Percentiles rank a stretch among this genome's conserved stretches.
These are phyloP conservation scores for Ustanciosporium gigantosporum DNA, from an alignment of 1,284 basidiomycete species.

Conservation along the genomic window DNA sequence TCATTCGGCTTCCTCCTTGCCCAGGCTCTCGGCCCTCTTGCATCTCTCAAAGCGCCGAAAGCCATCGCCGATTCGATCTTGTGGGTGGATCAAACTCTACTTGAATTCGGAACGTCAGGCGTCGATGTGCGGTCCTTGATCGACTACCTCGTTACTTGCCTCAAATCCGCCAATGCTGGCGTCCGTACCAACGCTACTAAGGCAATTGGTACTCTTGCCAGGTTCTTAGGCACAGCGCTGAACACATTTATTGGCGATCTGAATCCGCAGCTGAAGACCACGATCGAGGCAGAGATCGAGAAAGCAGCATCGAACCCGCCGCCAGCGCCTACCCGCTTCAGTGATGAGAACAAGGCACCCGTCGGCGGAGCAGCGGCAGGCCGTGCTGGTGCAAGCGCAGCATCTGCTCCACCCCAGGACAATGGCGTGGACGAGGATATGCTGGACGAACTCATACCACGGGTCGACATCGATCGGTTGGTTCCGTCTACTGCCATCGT, in stretches of 20 bases:
- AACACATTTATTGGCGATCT: slow-evolving; percentile 90
- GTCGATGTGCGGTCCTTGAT: slow-evolving; percentile 82
- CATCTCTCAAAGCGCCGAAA: slow-evolving; percentile 80
- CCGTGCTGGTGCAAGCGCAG: slow-evolving; percentile 1
- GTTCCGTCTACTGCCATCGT: slow-evolving; percentile 85
- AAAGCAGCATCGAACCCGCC: slow-evolving; percentile 80
- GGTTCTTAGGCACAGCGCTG: slow-evolving; percentile 88
- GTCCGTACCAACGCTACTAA: slow-evolving; percentile 96
- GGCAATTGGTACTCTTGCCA: slow-evolving; percentile 83
- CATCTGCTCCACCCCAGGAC: slow-evolving; percentile 13
- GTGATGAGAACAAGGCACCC: slow-evolving; percentile 31
- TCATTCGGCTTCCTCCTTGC: slow-evolving; percentile 91
- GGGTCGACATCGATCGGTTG: slow-evolving; percentile 87
- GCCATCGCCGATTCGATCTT: slow-evolving; percentile 86
- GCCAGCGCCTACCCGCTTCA: slow-evolving; percentile 71
- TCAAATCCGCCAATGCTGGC: slow-evolving; percentile 91
- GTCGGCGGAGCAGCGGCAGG: slow-evolving; percentile 7
- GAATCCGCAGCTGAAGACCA: slow-evolving; percentile 88
- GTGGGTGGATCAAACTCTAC: slow-evolving; percentile 85
- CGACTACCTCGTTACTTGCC: slow-evolving; percentile 81
- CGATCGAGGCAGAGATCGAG: slow-evolving; percentile 89
- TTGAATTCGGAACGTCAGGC: slow-evolving; percentile 91
- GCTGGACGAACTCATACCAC: slow-evolving; percentile 85
- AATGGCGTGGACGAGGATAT: slow-evolving; percentile 44
- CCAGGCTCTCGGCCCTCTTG: slow-evolving; percentile 66